Evolutionary conservation across 225 moss, liverwort and hornwort genomes (phyloP), one percentile per base, ranked within the genome.

Genomic region (Physcomitrium patens): DNA sequence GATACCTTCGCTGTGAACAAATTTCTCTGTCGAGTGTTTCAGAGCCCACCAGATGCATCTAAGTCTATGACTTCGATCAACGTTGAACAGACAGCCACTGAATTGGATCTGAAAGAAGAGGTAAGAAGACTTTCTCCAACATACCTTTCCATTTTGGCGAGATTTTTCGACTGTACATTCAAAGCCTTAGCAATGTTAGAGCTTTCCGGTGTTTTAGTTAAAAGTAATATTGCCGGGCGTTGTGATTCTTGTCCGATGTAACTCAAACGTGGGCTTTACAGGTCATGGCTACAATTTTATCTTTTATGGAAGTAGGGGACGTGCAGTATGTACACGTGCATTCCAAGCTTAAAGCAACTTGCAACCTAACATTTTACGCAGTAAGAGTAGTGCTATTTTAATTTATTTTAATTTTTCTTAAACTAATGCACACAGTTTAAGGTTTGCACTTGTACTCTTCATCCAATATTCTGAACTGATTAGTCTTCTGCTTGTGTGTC

Each of bases 31-130:
- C 86, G 80, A 56, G 88, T 94, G 8, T 96, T 92, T 77, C 73
- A 81, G 69, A 88, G 79, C 69, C 82, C 76, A 53, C 74, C 79
- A 24, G 83, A 78, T 48, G 76, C 84, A 14, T 82, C 87, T n/a
- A 81, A 78, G 65, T 60, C 76, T 9, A 81, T 89, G 85, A 77
- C 71, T 60, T 89, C 86, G 58, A 86, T 94, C 49, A 78, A 83
- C 67, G 84, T 94, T 64, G 96, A 96, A 75, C 86, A 79, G 75
- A 74, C 86, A 76, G 79, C 91, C 20, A 84, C 65, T 71, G 94
- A 94, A 65, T 81, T 96, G 73, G 96, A 96, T 77, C 88, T 96
- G 47, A 96, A 94, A 80, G 96, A 94, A 74, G 94, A 96, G 96
- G 96, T 96, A 83, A 67, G 67, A 12, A 42, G 12, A 51, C 14